phyloP scores from a whole-genome alignment of 192 early-diverging fungal genomes.

The Rhizophagus clarus region DNA sequence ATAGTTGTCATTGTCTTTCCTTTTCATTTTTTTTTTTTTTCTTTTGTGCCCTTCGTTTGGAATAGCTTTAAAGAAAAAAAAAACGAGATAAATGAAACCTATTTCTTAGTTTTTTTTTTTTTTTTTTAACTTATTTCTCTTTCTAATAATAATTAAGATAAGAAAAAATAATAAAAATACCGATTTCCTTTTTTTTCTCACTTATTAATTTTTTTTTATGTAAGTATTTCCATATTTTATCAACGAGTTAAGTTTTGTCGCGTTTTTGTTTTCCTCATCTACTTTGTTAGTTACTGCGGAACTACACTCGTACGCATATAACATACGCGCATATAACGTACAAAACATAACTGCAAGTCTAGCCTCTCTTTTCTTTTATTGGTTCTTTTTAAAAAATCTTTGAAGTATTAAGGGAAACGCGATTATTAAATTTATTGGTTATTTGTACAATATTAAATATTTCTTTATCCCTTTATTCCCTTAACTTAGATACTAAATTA shows the following conservation, averaged over 20 bases:
- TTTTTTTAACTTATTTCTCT: too few species aligned
- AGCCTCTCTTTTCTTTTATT: neutral
- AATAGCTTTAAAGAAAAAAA: neutral
- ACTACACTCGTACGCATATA: conserved; percentile 41
- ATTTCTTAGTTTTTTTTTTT: too few species aligned
- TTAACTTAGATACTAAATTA: neutral
- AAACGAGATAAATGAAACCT: neutral
- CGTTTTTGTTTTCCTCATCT: neutral
- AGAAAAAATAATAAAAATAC: too few species aligned
- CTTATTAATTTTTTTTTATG: neutral
- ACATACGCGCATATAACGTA: neutral
- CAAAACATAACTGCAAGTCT: neutral
- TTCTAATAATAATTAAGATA: too few species aligned
- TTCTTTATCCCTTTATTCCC: neutral
- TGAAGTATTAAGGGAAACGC: neutral
- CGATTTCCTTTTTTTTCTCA: too few species aligned
- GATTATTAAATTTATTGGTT: neutral
- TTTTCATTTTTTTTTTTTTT: too few species aligned
- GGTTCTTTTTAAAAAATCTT: neutral
- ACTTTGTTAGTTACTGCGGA: neutral
- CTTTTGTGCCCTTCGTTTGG: neutral
- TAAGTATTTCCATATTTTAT: neutral
- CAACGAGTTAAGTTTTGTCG: neutral
- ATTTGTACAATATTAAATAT: neutral
- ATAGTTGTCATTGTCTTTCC: too few species aligned